Evolutionary conservation across 2,329 filamentous ascomycete species (phyloP).

Genomic region (Talaromyces atroroseus): DNA sequence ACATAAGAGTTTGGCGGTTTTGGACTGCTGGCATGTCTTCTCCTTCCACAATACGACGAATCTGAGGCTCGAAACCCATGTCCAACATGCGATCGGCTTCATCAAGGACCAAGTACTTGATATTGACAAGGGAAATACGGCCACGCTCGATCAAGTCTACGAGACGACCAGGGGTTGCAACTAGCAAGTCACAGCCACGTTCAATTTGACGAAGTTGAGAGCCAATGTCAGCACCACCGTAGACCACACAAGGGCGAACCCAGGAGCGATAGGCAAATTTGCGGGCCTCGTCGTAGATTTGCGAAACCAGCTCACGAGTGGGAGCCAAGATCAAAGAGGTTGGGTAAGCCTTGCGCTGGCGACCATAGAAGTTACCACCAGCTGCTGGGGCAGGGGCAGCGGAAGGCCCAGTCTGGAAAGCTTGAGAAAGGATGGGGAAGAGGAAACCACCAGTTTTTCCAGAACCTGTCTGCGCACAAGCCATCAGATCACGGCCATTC

Average conservation of each 20-base stretch:
- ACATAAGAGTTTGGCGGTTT: slow-evolving; percentile 96
- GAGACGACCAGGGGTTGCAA: slow-evolving; percentile 93
- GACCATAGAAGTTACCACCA: slow-evolving; percentile 65
- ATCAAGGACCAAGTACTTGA: slow-evolving; percentile 98
- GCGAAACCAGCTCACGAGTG: slow-evolving; percentile 95
- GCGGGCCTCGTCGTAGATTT: slow-evolving; percentile 95
- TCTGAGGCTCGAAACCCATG: slow-evolving; percentile 99
- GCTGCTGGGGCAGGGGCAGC: slow-evolving; percentile 58
- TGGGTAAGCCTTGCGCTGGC: slow-evolving; percentile 95
- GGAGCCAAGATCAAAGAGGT: slow-evolving; percentile 94
- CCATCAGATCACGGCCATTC: slow-evolving; percentile 96
- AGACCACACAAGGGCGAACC: slow-evolving; percentile 97
- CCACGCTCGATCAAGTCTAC: slow-evolving; percentile 98
- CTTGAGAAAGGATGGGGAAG: slow-evolving; percentile 98
- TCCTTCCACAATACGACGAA: slow-evolving; percentile 94
- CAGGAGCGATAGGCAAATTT: slow-evolving; percentile 99
- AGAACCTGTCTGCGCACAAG: slow-evolving; percentile 98
- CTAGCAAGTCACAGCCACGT: slow-evolving; percentile 91
- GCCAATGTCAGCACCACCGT: slow-evolving; percentile 97
- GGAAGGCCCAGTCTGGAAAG: slow-evolving; percentile 83
- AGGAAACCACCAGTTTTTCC: slow-evolving; percentile 99
- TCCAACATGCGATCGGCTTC: slow-evolving; percentile 99
- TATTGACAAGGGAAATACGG: slow-evolving; percentile 94
- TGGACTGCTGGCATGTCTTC: slow-evolving; percentile 91
- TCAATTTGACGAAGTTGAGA: slow-evolving; percentile 98